Evolutionary conservation across 164 flowering plant species (phyloP).

Genomic region (Annona cherimola): DNA sequence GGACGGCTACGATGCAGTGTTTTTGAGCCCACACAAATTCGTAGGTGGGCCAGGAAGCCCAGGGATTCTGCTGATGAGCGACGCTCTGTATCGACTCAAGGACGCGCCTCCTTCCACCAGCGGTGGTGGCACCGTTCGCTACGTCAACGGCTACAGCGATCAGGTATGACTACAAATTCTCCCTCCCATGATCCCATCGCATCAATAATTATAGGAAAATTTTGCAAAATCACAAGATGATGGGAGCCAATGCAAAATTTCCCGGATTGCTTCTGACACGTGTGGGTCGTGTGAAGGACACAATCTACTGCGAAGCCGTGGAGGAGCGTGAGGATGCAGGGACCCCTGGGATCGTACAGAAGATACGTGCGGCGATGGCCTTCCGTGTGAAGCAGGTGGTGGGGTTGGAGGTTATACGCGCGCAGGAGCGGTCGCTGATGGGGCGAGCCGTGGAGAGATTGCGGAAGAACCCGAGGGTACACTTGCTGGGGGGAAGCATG

Average conservation of each 20-base stretch:
- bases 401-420: conserved; percentile 5
- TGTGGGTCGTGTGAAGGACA: conserved; percentile 4
- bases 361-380: conserved; percentile 15
- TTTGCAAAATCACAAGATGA: too few relatives aligned
- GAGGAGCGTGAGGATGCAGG: conserved; percentile 16
- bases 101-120: conserved; percentile 16
- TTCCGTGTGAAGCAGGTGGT: conserved; percentile 11
- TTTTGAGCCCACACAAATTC: conserved; percentile 20
- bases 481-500: conserved; percentile 1
- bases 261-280: neutral
- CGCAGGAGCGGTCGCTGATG: conserved; percentile 2
- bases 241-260: neutral
- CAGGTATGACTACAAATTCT: conserved; percentile 4
- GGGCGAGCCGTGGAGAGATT: neutral
- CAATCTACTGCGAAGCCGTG: conserved; percentile 10
- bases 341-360: conserved; percentile 18
- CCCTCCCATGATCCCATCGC: neutral
- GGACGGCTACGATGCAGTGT: conserved; percentile 15
- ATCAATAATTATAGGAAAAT: too few relatives aligned
- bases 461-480: conserved; percentile 1
- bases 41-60: conserved; percentile 21
- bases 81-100: conserved; percentile 16
- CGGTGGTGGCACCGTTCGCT: conserved; percentile 15
- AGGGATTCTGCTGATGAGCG: conserved; percentile 13
- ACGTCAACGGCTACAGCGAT: conserved; percentile 12